These are phyloP conservation scores for Yamadazyma membranifaciens DNA, from an alignment of 1,139 yeast species.

Conservation along the genomic window DNA sequence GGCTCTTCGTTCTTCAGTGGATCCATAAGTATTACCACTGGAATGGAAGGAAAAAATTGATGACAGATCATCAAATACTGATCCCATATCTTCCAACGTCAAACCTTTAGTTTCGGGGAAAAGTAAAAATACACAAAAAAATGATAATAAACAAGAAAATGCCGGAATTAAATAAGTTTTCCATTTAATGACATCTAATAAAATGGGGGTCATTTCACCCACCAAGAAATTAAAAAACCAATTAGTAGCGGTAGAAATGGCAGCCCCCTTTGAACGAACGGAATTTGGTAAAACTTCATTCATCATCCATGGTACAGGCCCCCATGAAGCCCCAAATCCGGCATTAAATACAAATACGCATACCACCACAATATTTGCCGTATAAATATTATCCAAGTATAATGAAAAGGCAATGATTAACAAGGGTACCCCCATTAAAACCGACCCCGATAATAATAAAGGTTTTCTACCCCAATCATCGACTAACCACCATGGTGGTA, in stretches of 20 bases:
- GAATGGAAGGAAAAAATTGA: conserved; percentile 47
- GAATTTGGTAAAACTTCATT: conserved; percentile 86
- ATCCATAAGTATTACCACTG: conserved; percentile 19
- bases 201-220: conserved; percentile 86
- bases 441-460: conserved; percentile 71
- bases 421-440: conserved; percentile 73
- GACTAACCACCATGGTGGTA: conserved; percentile 90
- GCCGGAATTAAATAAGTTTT: conserved; percentile 81
- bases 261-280: conserved; percentile 91
- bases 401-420: conserved; percentile 66
- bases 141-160: conserved; percentile 66
- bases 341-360: conserved; percentile 80
- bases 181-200: conserved; percentile 78
- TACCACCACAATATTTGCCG: conserved; percentile 71
- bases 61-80: conserved; percentile 47
- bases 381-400: conserved; percentile 54
- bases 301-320: conserved; percentile 93
- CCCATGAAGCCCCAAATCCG: conserved; percentile 88
- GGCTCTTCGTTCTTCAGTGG: conserved; percentile 22
- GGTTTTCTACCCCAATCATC: conserved; percentile 92
- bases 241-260: conserved; percentile 86
- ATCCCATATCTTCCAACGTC: conserved; percentile 54
- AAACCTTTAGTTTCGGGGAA: conserved; percentile 59
- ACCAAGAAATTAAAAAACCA: conserved; percentile 95
- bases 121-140: conserved; percentile 49